These are phyloP conservation scores for Haematococcus sp. DNA, from an alignment of 139 green algal species.

Conservation along the genomic window DNA sequence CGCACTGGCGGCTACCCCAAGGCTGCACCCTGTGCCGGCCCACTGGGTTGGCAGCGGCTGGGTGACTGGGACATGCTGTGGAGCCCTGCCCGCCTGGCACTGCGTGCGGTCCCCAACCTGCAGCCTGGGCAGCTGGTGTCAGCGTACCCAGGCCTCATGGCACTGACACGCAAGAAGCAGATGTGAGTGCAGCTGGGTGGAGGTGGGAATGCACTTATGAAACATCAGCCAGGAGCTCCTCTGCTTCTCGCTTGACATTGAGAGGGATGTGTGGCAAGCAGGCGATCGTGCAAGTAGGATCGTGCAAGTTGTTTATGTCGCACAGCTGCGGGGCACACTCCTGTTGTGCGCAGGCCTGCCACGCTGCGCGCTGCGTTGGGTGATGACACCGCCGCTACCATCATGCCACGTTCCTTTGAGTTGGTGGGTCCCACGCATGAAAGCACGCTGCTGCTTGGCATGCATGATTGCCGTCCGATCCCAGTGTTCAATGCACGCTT, in stretches of 20 bases:
- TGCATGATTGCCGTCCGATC: too few relatives aligned
- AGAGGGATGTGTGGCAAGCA: not conserved
- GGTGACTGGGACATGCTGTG: constrained; percentile 65
- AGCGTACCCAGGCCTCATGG: constrained; percentile 46
- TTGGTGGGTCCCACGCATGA: not conserved
- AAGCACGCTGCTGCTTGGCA: too few relatives aligned
- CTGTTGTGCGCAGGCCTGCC: constrained; percentile 39
- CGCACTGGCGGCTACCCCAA: constrained; percentile 61
- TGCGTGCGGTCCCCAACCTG: constrained; percentile 30
- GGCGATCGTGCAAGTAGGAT: not conserved
- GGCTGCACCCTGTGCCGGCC: constrained; percentile 39
- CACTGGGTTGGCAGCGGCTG: constrained; percentile 44
- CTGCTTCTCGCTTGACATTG: not conserved
- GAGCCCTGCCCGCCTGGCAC: constrained; percentile 45
- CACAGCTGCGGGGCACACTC: too few relatives aligned
- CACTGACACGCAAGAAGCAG: constrained; percentile 53
- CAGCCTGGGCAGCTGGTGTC: constrained; percentile 54
- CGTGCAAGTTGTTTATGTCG: too few relatives aligned
- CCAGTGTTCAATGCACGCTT: too few relatives aligned
- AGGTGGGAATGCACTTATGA: not conserved
- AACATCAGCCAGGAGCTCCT: not conserved
- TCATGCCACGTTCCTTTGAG: constrained; percentile 46
- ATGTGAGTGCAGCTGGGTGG: not conserved
- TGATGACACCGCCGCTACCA: constrained; percentile 22
- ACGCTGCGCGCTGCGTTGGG: constrained; percentile 40